phyloP scores from a whole-genome alignment of 192 early-diverging fungal species.

The Coemansia asiatica region DNA sequence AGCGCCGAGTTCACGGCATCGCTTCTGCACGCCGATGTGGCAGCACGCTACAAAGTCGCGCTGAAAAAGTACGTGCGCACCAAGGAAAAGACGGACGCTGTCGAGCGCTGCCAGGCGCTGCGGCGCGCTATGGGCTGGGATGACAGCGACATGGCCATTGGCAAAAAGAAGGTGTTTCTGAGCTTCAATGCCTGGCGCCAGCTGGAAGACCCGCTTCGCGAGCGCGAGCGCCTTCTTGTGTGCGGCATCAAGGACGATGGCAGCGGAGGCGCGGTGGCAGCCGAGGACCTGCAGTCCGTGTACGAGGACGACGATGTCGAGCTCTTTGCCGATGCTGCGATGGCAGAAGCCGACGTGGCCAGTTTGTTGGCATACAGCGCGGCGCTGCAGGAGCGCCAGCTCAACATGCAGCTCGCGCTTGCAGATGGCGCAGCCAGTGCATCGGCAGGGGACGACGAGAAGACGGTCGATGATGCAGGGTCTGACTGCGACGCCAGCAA shows the following conservation, averaged over 20 bases:
- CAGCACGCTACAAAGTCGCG: constrained; percentile 67
- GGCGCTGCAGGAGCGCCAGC: constrained; percentile 45
- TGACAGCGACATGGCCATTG: constrained; percentile 60
- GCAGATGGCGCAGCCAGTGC: constrained; percentile 15
- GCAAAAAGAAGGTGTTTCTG: constrained; percentile 68
- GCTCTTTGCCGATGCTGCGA: constrained; percentile 41
- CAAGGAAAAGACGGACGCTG: constrained; percentile 47
- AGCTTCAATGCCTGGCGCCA: constrained; percentile 77
- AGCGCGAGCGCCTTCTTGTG: constrained; percentile 60
- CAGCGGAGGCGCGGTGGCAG: constrained; percentile 9
- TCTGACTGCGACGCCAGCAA: constrained; percentile 29
- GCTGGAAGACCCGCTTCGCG: constrained; percentile 80
- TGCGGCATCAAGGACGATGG: constrained; percentile 44
- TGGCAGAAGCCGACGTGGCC: constrained; percentile 44
- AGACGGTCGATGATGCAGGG: constrained; percentile 38
- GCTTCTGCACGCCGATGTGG: constrained; percentile 75
- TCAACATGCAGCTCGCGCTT: constrained; percentile 19
- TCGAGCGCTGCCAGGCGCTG: constrained; percentile 52
- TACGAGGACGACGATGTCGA: constrained; percentile 49
- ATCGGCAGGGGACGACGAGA: constrained; percentile 41
- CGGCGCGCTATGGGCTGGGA: constrained; percentile 65
- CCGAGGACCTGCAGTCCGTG: constrained; percentile 54
- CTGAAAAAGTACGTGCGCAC: constrained; percentile 58
- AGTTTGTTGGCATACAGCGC: constrained; percentile 49
- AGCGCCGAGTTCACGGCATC: constrained; percentile 71